These are phyloP conservation scores for Kodamaea neixiangensis DNA, from an alignment of 805 yeast genomes.

Conservation along the genomic window DNA sequence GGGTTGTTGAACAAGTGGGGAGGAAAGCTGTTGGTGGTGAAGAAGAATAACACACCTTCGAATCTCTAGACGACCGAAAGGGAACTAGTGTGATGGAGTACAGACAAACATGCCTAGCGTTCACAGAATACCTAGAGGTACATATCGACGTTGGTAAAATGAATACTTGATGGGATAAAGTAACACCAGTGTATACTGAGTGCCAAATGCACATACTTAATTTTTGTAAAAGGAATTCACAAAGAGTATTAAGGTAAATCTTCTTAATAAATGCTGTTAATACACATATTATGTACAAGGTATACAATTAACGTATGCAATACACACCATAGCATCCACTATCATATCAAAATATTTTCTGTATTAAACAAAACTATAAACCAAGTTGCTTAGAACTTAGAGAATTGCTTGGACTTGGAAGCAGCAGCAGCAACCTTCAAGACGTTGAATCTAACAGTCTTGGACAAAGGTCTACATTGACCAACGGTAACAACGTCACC, in stretches of 20 bases:
- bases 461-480: slow-evolving; percentile 99
- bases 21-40: slow-evolving; percentile 48
- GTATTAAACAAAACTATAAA: slow-evolving; percentile 7
- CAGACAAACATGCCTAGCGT: background rate
- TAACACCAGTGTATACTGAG: background rate
- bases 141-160: background rate
- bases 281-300: no score
- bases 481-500: slow-evolving; percentile 99
- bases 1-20: slow-evolving; percentile 64
- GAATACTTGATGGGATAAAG: no score
- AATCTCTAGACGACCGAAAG: slow-evolving; percentile 31
- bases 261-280: no score
- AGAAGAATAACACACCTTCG: slow-evolving; percentile 57
- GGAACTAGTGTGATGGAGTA: background rate
- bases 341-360: background rate
- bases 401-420: slow-evolving; percentile 91
- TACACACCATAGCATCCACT: no score
- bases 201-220: background rate
- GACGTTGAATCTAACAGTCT: slow-evolving; percentile 99
- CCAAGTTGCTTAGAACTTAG: slow-evolving; percentile 74
- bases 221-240: background rate
- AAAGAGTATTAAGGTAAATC: background rate
- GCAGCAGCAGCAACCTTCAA: slow-evolving; percentile 89
- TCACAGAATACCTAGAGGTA: background rate
- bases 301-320: no score